Evolutionary conservation across 164 flowering plant genomes (phyloP).

Genomic region (Pachysandra terminalis): DNA sequence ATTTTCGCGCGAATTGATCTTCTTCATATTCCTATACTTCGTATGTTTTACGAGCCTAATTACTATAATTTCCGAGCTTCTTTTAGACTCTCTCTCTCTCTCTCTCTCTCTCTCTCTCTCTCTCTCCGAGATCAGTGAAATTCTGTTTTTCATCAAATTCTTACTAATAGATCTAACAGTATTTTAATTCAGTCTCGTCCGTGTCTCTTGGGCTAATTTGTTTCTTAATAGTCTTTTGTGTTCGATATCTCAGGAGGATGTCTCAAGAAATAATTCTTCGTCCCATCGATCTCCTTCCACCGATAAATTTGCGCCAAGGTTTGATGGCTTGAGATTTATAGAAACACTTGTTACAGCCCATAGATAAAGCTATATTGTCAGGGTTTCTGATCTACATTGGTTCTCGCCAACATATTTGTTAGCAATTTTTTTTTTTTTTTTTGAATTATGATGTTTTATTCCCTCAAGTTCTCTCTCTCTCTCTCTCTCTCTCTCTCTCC

Average conservation of each 20-base stretch:
- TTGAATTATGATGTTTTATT: no score
- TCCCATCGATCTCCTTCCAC: slow-evolving; percentile 2
- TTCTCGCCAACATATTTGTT: no score
- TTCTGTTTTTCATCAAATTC: background rate
- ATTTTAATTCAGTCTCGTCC: background rate
- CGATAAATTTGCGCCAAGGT: slow-evolving; percentile 34
- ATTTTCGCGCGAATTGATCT: background rate
- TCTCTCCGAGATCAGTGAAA: background rate
- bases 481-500: no score
- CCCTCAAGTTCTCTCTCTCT: no score
- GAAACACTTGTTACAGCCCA: slow-evolving; percentile 50
- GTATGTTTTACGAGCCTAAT: no score
- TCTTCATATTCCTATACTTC: no score
- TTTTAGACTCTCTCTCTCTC: no score
- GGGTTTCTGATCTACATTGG: no score
- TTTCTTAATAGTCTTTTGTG: background rate
- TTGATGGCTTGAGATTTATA: slow-evolving; percentile 47
- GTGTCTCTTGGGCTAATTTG: background rate
- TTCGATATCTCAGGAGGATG: slow-evolving; percentile 6
- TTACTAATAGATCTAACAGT: background rate
- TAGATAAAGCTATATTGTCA: no score
- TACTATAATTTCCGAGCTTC: no score
- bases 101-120: no score
- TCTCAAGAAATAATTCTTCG: slow-evolving; percentile 7
- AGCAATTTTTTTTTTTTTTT: no score